These are phyloP conservation scores for Scutellaria galericulata DNA, from an alignment of 257 asterid genomes.

Conservation along the genomic window DNA sequence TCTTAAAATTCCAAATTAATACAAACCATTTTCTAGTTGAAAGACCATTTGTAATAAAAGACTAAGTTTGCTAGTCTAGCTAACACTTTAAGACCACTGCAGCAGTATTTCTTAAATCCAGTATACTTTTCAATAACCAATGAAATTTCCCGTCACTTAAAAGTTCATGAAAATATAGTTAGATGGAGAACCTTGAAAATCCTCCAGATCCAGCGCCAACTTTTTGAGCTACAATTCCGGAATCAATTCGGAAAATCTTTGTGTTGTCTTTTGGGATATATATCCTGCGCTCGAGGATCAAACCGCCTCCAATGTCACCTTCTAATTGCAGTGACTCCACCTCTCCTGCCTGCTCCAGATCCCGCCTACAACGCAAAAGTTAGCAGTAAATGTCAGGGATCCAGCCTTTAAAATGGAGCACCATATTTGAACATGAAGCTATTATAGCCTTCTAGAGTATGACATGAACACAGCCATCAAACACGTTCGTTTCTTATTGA, in stretches of 20 bases:
- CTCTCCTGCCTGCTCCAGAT: constrained; percentile 84
- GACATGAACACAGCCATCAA: not conserved
- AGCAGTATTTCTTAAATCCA: not conserved
- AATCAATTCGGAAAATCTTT: constrained; percentile 61
- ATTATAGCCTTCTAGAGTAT: too few relatives aligned
- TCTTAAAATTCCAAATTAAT: too few relatives aligned
- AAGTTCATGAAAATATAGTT: constrained; percentile 15
- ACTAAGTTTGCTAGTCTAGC: not conserved
- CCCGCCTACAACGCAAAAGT: constrained; percentile 52
- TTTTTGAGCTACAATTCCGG: constrained; percentile 72
- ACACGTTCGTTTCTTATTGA: not conserved
- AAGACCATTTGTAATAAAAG: not conserved
- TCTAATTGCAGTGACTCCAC: constrained; percentile 73
- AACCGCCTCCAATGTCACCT: constrained; percentile 94
- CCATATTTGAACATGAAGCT: not conserved
- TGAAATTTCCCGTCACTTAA: not conserved
- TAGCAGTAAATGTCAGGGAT: constrained; percentile 3
- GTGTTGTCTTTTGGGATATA: constrained; percentile 64
- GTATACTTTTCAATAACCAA: not conserved
- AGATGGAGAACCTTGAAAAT: constrained; percentile 70
- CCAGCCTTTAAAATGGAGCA: not conserved
- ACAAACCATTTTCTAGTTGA: not conserved
- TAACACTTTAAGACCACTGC: not conserved
- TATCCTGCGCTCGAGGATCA: constrained; percentile 65
- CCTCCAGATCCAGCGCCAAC: constrained; percentile 99